A percentile compares a stretch with the other conserved stretches of the same genome.
Conservation (phyloP, 192 early-diverging fungal species). For the Backusella circina region DNA sequence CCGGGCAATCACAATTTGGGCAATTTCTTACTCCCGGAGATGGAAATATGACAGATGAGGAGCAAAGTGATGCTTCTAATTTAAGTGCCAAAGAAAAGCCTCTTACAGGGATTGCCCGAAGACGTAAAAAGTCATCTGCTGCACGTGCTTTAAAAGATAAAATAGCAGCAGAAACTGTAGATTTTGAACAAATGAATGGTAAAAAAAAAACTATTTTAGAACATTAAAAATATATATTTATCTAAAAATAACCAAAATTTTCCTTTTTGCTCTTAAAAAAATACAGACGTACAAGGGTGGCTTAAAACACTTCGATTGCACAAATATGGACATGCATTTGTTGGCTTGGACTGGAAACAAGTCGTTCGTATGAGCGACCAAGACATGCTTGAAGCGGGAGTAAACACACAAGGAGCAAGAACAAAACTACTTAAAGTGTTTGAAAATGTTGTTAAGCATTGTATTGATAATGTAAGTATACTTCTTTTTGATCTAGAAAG, state of each 20-base stretch:
- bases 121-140: slow-evolving; percentile 30
- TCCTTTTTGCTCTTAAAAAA: neutral
- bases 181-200: slow-evolving; percentile 35
- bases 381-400: slow-evolving; percentile 28
- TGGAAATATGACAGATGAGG: neutral
- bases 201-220: neutral
- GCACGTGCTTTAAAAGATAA: slow-evolving; percentile 34
- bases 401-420: slow-evolving; percentile 33
- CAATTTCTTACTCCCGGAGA: neutral
- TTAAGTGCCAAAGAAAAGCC: neutral
- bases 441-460: slow-evolving; percentile 32
- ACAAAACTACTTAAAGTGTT: slow-evolving; percentile 35
- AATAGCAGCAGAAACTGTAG: slow-evolving; percentile 32
- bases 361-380: slow-evolving; percentile 28
- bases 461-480: slow-evolving; percentile 30
- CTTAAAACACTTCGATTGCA: slow-evolving; percentile 32
- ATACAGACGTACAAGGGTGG: slow-evolving; percentile 32
- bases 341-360: slow-evolving; percentile 27
- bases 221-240: neutral
- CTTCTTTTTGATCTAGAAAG: slow-evolving; percentile 5
- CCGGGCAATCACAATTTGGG: neutral
- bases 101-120: slow-evolving; percentile 26
- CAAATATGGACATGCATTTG: slow-evolving; percentile 34
- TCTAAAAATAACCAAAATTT: neutral
- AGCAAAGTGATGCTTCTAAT: slow-evolving; percentile 14